Evolutionary conservation across 2,329 filamentous ascomycete species (phyloP), one percentile per base, ranked within the genome.

Genomic region (Leptographium galeiforme): DNA sequence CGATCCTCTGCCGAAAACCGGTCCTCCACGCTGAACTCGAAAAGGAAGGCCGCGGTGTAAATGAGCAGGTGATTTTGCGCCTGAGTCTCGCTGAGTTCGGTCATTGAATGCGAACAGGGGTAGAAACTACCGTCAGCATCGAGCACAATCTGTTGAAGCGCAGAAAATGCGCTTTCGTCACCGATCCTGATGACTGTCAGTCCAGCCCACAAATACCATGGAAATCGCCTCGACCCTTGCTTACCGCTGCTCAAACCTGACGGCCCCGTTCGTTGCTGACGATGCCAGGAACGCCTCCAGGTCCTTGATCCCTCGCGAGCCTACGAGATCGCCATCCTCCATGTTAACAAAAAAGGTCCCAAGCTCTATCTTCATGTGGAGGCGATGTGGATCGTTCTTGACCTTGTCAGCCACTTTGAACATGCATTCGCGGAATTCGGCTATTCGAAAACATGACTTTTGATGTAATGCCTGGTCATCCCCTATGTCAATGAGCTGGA

Each of bases 11-110:
- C 14, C 4, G 50, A 41, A 8, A 38, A 45, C 4, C n/a, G 53
- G 0, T 54, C 44, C 3, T 46, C 32, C 8, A 62, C 46, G 25
- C 60, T 54, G 8, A 61, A 47, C 32, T 64, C 61, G 11, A 63
- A 34, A 3, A 57, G 57, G 11, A 58, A 57, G 14, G 34, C 44
- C 14, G 56, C 56, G n/a, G 55, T 57, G 18, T 36, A 16, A 14
- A 57, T 51, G 38, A 60, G 50, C 6, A 64, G 46, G 30, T 36
- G 57, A 12, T 36, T 55, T 7, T 54, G 53, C 2, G 55, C 48
- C 32, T 50, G 50, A 4, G 57, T 56, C 1, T 63, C 55, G 3
- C 40, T 6, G 1, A 61, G 43, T 1, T 18, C 34, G 1, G 40
- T 39, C 16, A 52, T 46, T 6, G 53, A 50, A 1, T 56, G 50